A percentile compares a stretch with the other conserved stretches of the same genome.
phyloP scores from a whole-genome alignment of 805 yeast genomes.

The Nakazawaea laoshanensis region DNA sequence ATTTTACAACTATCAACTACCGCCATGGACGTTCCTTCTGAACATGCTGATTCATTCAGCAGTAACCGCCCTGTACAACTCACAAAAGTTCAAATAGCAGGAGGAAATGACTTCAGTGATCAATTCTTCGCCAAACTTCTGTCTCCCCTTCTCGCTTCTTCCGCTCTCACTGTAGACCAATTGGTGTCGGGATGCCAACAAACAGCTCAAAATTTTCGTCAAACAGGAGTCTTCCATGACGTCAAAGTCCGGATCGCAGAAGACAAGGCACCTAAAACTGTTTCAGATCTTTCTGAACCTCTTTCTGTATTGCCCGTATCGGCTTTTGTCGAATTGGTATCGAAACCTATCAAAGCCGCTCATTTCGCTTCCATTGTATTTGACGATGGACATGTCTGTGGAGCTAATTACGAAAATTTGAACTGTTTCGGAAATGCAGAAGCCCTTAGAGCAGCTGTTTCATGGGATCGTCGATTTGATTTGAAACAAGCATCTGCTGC shows the following conservation, averaged over 20 bases:
- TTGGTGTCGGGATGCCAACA: constrained; percentile 21
- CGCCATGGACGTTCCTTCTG: no score
- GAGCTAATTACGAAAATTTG: constrained; percentile 26
- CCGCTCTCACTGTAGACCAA: constrained; percentile 32
- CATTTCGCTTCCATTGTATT: constrained; percentile 26
- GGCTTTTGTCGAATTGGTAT: constrained; percentile 24
- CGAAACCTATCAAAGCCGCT: constrained; percentile 20
- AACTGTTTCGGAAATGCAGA: constrained; percentile 69
- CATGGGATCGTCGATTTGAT: no score
- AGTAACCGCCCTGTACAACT: constrained; percentile 17
- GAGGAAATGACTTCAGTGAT: constrained; percentile 27
- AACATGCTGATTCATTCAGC: no score
- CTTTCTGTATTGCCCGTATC: constrained; percentile 24
- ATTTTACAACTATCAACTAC: no score
- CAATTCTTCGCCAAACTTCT: constrained; percentile 36
- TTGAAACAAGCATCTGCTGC: no score
- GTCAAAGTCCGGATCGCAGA: constrained; percentile 16
- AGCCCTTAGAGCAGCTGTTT: no score
- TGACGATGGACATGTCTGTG: constrained; percentile 24
- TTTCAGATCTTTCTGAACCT: constrained; percentile 14
- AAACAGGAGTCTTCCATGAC: constrained; percentile 20
- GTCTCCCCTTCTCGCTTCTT: constrained; percentile 29
- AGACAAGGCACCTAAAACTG: constrained; percentile 10
- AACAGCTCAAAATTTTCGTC: constrained; percentile 15
- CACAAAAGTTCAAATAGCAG: constrained; percentile 20